Evolutionary conservation across 1,284 basidiomycete species (phyloP), one percentile per base, ranked within the genome.

Genomic region (Waitea zeae): DNA sequence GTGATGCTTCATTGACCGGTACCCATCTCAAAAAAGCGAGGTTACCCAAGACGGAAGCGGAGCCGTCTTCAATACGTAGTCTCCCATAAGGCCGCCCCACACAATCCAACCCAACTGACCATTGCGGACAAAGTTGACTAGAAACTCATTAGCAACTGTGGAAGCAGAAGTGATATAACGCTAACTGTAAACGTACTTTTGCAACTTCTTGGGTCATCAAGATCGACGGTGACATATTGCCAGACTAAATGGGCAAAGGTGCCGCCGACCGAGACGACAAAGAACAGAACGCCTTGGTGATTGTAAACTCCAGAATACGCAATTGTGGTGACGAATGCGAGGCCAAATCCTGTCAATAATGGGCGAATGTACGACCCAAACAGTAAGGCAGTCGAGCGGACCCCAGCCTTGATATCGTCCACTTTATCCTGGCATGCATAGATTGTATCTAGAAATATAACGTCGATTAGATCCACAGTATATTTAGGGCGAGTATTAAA

Each of bases 341-440:
- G 38, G 1, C 64, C 70, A 42, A 71, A 71, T 4, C 50, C 42
- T 5, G 65, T 49, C 4, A 79, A 58, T 35, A 77, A 56, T 1
- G 65, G 62, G 3, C 63, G 59, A 18, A 75, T 70, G 47, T 62
- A 60, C 5, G 58, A 49, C 7, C 69, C 68, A 41, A 72, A 68
- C 30, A 72, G 54, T 15, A 70, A 52, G 0, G 69, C 68, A 2
- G 68, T 70, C 12, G 63, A 68, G 41, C 62, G 62, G 36, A 71
- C 62, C 17, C 66, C 66, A 3, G 62, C 62, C 31, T 57, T 53
- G 26, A 62, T 46, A 44, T 71, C 68, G 46, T 70, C 68, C 4
- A 44, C 45, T 39, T 65, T 64, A 44, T 73, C 60, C 44, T 68
- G 68, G 42, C 68, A 67, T 3, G 67, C 68, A 41, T 72, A 72